Evolutionary conservation across 2,329 filamentous ascomycete species (phyloP), one percentile per base, ranked within the genome.

Genomic region (Alternaria sp.): DNA sequence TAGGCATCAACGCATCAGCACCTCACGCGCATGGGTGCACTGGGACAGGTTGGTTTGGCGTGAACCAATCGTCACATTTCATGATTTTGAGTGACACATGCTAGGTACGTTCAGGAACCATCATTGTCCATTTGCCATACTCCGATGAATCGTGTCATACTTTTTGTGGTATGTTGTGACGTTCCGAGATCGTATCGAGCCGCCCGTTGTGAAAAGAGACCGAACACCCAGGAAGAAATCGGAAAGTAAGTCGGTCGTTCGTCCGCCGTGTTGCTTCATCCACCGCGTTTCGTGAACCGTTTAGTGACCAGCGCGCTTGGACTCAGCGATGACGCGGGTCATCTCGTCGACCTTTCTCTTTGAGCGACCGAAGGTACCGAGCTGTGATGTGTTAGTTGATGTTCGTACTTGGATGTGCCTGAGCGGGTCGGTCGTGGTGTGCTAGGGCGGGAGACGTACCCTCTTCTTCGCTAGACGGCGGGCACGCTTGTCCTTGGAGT

Each of bases 291-390:
- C 71, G 68, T 67, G 63, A 71, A 65, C 65, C 75, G 75, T 84
- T 87, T 90, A 91, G 85, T 77, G 89, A 84, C 85, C 89, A 69
- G 89, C 86, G 82, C 90, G 88, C 86, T 95, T 94, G 82, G 94
- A 91, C 88, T 98, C 96, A 80, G 95, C 93, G 83, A 99, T 99
- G 85, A 99, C 92, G 81, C 93, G 90, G 87, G 94, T 93, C 87
- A 99, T 93, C 88, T 98, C 95, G 84, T 99, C 96, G 77, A 99
- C 96, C 95, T 99, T 99, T 84, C 89, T 91, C 95, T 99, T 99
- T 82, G 95, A 95, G 85, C 96, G 95, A 82, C 93, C 92, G 86
- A 98, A 98, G 79, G 96, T 98, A 84, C 96, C 96, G 88, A 99
- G 94, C 92, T 96, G 65, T 66, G 18, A 10, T 21, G 11, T 63